A percentile compares a stretch with the other conserved stretches of the same genome.
These are phyloP conservation scores for Trametes versicolor DNA, from an alignment of 1,284 basidiomycete genomes.

Conservation along the genomic window DNA sequence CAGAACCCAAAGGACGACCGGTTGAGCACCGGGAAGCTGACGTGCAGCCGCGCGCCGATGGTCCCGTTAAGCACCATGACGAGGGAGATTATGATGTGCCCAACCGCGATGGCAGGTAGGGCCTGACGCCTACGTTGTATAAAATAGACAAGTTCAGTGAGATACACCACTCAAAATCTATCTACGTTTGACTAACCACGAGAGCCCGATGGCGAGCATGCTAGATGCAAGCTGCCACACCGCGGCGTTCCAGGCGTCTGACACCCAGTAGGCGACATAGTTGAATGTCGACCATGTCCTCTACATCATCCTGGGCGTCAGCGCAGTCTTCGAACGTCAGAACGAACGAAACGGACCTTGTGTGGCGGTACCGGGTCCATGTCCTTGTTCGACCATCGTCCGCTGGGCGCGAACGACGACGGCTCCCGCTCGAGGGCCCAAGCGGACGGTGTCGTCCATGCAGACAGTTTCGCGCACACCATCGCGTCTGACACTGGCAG, in stretches of 20 bases:
- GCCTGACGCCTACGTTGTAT: constrained; percentile 60
- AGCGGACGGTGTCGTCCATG: constrained; percentile 14
- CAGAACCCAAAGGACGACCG: constrained; percentile 85
- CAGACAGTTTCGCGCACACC: not conserved
- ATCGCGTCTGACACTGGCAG: not conserved
- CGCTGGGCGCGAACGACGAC: constrained; percentile 59
- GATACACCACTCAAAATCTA: too few relatives aligned
- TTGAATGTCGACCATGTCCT: constrained; percentile 73
- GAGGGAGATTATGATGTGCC: constrained; percentile 64
- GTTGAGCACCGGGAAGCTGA: constrained; percentile 78
- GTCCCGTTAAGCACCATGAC: constrained; percentile 76
- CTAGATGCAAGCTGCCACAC: constrained; percentile 61
- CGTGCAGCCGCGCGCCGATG: constrained; percentile 74
- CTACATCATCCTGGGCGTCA: constrained; percentile 17
- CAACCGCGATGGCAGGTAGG: constrained; percentile 69
- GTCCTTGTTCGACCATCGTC: constrained; percentile 76
- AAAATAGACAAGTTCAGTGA: not conserved
- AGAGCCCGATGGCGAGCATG: constrained; percentile 73
- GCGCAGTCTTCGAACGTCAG: not conserved
- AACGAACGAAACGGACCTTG: constrained; percentile 24
- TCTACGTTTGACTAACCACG: constrained; percentile 53
- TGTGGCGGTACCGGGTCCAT: constrained; percentile 76
- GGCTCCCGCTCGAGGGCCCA: constrained; percentile 60
- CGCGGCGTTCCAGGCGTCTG: constrained; percentile 64
- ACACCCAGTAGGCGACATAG: constrained; percentile 73